phyloP scores from a whole-genome alignment of 495 filamentous ascomycete genomes.

The Talaromyces adpressus region DNA sequence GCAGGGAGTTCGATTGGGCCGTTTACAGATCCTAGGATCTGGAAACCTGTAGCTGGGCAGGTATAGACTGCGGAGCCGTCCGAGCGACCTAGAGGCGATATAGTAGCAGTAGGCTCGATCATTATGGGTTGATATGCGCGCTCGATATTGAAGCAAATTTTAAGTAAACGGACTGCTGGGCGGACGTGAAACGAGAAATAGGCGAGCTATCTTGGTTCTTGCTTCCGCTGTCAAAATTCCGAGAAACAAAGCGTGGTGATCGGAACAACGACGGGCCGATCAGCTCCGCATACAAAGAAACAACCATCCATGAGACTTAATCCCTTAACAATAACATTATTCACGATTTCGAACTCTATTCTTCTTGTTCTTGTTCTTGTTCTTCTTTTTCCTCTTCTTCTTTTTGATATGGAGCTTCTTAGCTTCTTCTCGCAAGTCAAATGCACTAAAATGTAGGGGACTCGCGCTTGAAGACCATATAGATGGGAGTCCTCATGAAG shows the following conservation, averaged over 20 bases:
- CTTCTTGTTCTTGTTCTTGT: too few relatives aligned
- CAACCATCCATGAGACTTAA: not conserved
- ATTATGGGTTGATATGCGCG: conserved; percentile 14
- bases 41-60: conserved; percentile 60
- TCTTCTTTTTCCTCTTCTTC: too few relatives aligned
- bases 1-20: conserved; percentile 82
- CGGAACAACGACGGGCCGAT: not conserved
- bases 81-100: conserved; percentile 56
- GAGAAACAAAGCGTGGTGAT: not conserved
- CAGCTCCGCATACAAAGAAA: not conserved
- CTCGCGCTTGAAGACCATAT: too few relatives aligned
- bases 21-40: conserved; percentile 77
- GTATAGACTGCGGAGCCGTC: conserved; percentile 87
- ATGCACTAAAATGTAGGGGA: too few relatives aligned
- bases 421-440: too few relatives aligned
- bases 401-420: too few relatives aligned
- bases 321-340: too few relatives aligned
- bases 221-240: not conserved
- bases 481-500: too few relatives aligned
- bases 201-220: not conserved
- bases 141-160: not conserved
- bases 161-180: not conserved
- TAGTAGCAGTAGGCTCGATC: conserved; percentile 29
- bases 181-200: not conserved
- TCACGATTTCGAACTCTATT: not conserved